These are phyloP conservation scores for Blastomyces gilchristii DNA, from an alignment of 2,329 filamentous ascomycete genomes.

Conservation along the genomic window DNA sequence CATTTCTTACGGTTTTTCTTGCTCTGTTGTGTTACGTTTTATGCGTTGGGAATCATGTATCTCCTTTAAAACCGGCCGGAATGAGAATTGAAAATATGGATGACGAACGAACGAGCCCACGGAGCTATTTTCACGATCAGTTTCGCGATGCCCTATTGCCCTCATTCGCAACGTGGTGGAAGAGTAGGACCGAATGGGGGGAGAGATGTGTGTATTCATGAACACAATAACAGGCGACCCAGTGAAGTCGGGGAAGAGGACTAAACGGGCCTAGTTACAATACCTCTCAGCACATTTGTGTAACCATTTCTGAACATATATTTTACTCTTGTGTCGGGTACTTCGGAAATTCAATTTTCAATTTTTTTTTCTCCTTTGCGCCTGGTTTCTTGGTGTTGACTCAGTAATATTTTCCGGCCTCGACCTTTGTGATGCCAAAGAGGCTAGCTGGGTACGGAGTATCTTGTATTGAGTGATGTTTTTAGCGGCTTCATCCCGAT, in stretches of 20 bases:
- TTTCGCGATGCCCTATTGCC: background rate
- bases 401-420: background rate
- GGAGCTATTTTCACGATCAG: background rate
- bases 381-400: background rate
- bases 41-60: conserved; percentile 2
- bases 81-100: background rate
- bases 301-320: background rate
- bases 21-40: conserved; percentile 2
- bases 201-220: background rate
- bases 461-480: background rate
- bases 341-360: conserved; percentile 6
- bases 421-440: background rate
- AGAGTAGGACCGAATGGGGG: background rate
- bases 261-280: background rate
- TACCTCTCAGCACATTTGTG: background rate
- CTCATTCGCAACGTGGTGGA: background rate
- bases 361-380: background rate
- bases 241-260: background rate
- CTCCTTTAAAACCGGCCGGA: background rate
- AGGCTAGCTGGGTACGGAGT: background rate
- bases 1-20: background rate
- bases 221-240: background rate
- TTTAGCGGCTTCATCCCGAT: background rate
- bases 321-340: conserved; percentile 3
- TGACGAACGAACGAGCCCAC: conserved; percentile 3